Evolutionary conservation across 352 stramenopile genomes (phyloP).

Genomic region (Halophytophthora batemanensis): DNA sequence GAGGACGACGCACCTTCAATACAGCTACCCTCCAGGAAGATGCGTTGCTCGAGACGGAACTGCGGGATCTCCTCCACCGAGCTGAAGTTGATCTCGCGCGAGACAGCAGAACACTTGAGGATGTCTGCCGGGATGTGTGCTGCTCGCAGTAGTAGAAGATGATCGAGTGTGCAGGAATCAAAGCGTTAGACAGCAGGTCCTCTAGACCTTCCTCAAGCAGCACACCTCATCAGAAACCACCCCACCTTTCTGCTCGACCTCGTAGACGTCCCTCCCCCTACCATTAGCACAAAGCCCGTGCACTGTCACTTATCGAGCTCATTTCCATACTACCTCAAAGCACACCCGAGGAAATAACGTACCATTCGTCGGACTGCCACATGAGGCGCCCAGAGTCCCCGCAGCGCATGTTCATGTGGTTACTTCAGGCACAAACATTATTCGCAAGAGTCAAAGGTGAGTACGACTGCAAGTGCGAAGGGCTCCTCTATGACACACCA

Average conservation of each 20-base stretch:
- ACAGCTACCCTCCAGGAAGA: constrained; percentile 87
- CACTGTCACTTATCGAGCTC: neutral
- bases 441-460: constrained; percentile 1
- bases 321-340: too few relatives aligned
- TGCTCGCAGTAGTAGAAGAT: constrained; percentile 9
- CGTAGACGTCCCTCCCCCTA: constrained; percentile 69
- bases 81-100: constrained; percentile 94
- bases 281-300: neutral
- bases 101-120: constrained; percentile 88
- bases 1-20: constrained; percentile 70
- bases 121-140: constrained; percentile 79
- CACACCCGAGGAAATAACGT: neutral
- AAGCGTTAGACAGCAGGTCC: neutral
- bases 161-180: neutral
- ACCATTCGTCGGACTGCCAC: constrained; percentile 86
- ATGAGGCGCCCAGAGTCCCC: constrained; percentile 73
- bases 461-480: neutral
- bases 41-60: constrained; percentile 91
- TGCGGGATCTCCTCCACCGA: constrained; percentile 85
- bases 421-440: constrained; percentile 30
- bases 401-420: constrained; percentile 89
- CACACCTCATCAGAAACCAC: neutral
- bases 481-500: neutral
- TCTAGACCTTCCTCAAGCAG: neutral
- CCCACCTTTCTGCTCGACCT: constrained; percentile 67